Evolutionary conservation across 2,329 filamentous ascomycete species (phyloP), one percentile per base, ranked within the genome.

Genomic region (Tolypocladium ophioglossoides): DNA sequence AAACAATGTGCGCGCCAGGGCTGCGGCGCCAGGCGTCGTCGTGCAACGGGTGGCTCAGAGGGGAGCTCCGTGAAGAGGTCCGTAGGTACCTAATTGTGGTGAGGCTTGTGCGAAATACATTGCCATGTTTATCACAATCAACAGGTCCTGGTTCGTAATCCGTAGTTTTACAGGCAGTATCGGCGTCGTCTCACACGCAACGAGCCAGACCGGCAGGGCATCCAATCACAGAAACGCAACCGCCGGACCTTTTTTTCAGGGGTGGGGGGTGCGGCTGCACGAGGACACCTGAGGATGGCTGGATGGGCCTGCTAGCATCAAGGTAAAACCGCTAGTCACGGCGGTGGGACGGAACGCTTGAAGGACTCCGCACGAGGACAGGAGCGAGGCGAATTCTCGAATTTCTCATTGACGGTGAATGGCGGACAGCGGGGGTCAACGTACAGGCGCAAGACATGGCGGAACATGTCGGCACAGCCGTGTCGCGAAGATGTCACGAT

Each of bases 311-410:
- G 49, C 49, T 20, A 51, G 50, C 22, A 40, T 24, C 50, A 30
- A 51, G 50, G 50, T 51, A 51, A 51, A 51, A 51, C 50, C 35
- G 50, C 50, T 39, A 39, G 50, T 30, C 7, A 14, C 44, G 44
- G 44, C 16, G 32, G 44, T 32, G 24, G 24, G 27, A 47, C 27
- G 44, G 41, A 30, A 16, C 12, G 24, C 44, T 47, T 4, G 24
- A n/a, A 32, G 24, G 9, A 14, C n/a, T n/a, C n/a, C 6, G 14
- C 41, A 46, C 20, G 40, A 16, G 41, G 18, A 14, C 22, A 16
- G 14, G 41, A 27, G 7, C n/a, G 41, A 18, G 41, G 41, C 40
- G 40, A 44, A 44, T 16, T 24, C 22, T 24, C 22, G 11, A 16
- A 3, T 16, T 44, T 6, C 2, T 44, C 40, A 11, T 11, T n/a